Evolutionary conservation across 1,284 basidiomycete genomes (phyloP), one percentile per base, ranked within the genome.

Genomic region (Melanopsichium pennsylvanicum): DNA sequence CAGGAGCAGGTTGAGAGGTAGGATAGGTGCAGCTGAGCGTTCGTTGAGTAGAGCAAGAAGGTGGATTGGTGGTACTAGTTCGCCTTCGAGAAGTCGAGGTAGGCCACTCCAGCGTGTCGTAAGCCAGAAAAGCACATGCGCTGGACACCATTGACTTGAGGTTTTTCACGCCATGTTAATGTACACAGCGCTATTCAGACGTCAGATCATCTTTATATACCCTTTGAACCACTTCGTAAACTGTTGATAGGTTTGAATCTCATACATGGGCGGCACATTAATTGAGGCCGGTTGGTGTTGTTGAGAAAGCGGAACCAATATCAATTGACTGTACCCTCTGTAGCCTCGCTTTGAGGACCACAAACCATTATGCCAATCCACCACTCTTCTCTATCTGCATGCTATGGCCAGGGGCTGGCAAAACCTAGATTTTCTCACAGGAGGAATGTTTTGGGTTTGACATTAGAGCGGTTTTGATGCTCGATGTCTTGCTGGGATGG

Each of bases 281-380:
- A 11, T 19, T 36, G n/a, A 36, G 35, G 12, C 18, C 10, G 18
- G 18, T 36, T 36, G 35, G 11, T 12, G 5, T 38, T 33, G 26
- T 32, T 26, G 12, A 61, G 38, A 7, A 37, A 13, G 10, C 55
- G 46, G 19, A 50, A 46, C 18, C 25, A 46, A 46, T 46, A 55
- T 1, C 34, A 22, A 2, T 62, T 33, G 3, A 56, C 52, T 7
- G 8, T 32, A 11, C 61, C 61, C 18, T 48, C 0, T 0, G 63
- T 67, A 0, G 7, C 16, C 15, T 60, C 33, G 26, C 34, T 36
- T 18, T 50, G 27, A 2, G 63, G 63, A 1, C 63, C 63, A 23
- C 63, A 67, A 18, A 67, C 63, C 57, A 67, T 60, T 1, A 29
- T 51, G n/a, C 63, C 63, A n/a, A 67, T 11, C 63, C 63, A 56